Evolutionary conservation across 2,329 filamentous ascomycete species (phyloP).

Genomic region (Pezicula radicicola): DNA sequence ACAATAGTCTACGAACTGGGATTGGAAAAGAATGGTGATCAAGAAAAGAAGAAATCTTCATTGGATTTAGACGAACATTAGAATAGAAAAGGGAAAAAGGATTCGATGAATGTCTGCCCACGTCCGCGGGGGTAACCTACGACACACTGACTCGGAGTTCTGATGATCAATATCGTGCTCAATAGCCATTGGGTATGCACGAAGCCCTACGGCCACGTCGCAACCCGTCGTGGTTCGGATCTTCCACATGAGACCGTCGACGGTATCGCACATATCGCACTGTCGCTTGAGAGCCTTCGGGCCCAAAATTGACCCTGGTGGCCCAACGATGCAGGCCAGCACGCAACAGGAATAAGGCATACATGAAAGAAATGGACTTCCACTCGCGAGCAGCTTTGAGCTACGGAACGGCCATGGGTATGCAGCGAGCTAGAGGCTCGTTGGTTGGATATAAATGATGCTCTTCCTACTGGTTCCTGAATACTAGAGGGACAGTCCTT

Average conservation of each 20-base stretch:
- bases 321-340: constrained; percentile 25
- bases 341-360: constrained; percentile 17
- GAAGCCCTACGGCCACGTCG: constrained; percentile 27
- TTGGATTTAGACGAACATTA: constrained; percentile 15
- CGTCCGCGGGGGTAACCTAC: constrained; percentile 18
- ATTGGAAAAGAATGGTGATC: constrained; percentile 8
- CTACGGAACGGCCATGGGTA: constrained; percentile 11
- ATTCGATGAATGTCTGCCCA: constrained; percentile 4
- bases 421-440: constrained; percentile 19
- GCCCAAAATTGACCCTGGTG: not conserved
- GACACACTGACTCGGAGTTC: constrained; percentile 19
- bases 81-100: constrained; percentile 8
- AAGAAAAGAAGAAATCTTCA: constrained; percentile 11
- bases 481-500: not conserved
- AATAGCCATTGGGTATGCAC: constrained; percentile 20
- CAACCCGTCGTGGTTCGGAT: constrained; percentile 5
- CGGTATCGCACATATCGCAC: constrained; percentile 17
- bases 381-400: constrained; percentile 11
- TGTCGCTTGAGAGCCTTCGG: constrained; percentile 17
- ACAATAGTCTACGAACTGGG: constrained; percentile 13
- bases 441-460: constrained; percentile 22
- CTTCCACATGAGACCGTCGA: constrained; percentile 10
- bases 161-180: constrained; percentile 27
- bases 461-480: constrained; percentile 22
- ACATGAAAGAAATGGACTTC: constrained; percentile 9